Evolutionary conservation across 768 basidiomycete species (phyloP).

Genomic region (Artomyces pyxidatus): DNA sequence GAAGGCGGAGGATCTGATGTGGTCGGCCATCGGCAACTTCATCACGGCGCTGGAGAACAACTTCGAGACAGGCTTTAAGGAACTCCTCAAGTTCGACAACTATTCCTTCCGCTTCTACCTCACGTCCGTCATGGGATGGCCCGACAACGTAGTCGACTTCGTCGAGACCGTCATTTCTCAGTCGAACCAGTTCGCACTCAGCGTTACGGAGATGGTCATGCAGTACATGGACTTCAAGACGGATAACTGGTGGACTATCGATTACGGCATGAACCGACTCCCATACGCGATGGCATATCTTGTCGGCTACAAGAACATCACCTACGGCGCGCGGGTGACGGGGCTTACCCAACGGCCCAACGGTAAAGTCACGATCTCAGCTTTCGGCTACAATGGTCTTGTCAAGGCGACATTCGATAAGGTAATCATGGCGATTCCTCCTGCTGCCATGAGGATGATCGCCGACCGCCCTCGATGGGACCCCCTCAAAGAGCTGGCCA

Average conservation of each 20-base stretch:
- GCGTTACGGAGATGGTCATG: constrained; percentile 21
- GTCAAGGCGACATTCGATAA: constrained; percentile 12
- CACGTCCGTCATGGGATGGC: constrained; percentile 10
- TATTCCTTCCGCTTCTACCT: constrained; percentile 18
- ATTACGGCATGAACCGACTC: constrained; percentile 17
- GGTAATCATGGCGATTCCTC: constrained; percentile 19
- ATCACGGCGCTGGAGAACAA: constrained; percentile 5
- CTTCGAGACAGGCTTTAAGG: not conserved
- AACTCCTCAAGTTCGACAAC: constrained; percentile 8
- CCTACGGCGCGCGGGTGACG: constrained; percentile 15
- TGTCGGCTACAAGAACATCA: constrained; percentile 16
- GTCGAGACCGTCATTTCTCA: constrained; percentile 18
- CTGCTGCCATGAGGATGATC: constrained; percentile 19
- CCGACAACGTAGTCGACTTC: constrained; percentile 17
- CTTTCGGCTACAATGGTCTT: not conserved
- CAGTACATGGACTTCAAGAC: constrained; percentile 18
- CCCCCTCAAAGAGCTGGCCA: constrained; percentile 16
- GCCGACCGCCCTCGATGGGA: constrained; percentile 17
- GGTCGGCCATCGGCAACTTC: constrained; percentile 10
- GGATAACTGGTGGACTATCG: constrained; percentile 16
- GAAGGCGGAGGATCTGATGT: constrained; percentile 10
- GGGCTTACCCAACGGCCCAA: constrained; percentile 4
- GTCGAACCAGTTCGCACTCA: constrained; percentile 20
- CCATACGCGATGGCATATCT: constrained; percentile 17
- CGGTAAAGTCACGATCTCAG: constrained; percentile 10